A percentile compares a stretch with the other conserved stretches of the same genome.
phyloP scores from a whole-genome alignment of 345 rosid species.

The Eutrema heterophyllum region DNA sequence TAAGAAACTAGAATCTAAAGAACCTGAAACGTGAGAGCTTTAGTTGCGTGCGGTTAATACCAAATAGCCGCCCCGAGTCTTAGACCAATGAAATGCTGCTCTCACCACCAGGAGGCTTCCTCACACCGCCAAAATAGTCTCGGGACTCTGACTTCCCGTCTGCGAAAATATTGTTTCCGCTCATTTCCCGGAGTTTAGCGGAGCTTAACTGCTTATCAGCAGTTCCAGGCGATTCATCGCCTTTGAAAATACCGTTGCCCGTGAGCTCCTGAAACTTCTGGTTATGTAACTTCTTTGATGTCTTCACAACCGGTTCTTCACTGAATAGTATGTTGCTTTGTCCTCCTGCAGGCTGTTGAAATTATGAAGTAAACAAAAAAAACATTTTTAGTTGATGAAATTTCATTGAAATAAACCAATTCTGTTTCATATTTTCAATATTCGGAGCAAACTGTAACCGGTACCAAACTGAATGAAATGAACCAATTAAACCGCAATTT shows the following conservation, averaged over 20 bases:
- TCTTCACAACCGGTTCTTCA: constrained; percentile 57
- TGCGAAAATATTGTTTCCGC: constrained; percentile 72
- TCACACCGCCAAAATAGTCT: constrained; percentile 71
- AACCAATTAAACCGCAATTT: too few species aligned
- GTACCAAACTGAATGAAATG: too few species aligned
- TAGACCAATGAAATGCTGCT: constrained; percentile 59
- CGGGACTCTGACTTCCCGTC: constrained; percentile 73
- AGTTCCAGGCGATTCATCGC: constrained; percentile 54
- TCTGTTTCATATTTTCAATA: too few species aligned
- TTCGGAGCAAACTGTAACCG: too few species aligned
- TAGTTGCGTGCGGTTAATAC: background rate
- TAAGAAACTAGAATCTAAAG: constrained; percentile 4
- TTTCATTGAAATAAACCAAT: too few species aligned
- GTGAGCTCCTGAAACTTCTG: constrained; percentile 74
- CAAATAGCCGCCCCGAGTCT: background rate
- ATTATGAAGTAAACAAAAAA: background rate
- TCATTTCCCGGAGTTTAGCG: constrained; percentile 79
- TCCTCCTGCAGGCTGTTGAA: constrained; percentile 69
- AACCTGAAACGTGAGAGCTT: constrained; percentile 7
- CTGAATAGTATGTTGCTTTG: constrained; percentile 60
- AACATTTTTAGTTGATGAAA: background rate
- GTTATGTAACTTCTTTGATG: constrained; percentile 70
- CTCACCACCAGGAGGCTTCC: constrained; percentile 91
- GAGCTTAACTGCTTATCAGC: constrained; percentile 66
- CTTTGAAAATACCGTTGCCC: constrained; percentile 74